Evolutionary conservation across 768 basidiomycete genomes (phyloP).

Genomic region (Rhodocollybia butyracea): DNA sequence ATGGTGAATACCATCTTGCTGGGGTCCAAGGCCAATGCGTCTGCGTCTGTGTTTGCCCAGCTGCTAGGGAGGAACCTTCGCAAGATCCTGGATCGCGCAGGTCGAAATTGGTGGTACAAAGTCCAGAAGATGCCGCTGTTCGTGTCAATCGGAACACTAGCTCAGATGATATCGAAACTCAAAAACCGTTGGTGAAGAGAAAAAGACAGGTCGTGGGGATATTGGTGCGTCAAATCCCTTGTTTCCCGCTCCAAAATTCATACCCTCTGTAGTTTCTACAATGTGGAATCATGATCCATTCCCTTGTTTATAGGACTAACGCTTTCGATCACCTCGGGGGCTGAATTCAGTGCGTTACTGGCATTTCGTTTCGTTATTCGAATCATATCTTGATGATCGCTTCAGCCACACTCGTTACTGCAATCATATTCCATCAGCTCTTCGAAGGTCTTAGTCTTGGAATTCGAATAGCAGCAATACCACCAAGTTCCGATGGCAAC

Average conservation of each 20-base stretch:
- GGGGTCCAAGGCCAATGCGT: constrained; percentile 9
- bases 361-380: background rate
- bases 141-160: background rate
- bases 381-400: constrained; percentile 42
- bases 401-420: constrained; percentile 69
- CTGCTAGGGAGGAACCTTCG: background rate
- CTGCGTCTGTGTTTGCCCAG: constrained; percentile 14
- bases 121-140: constrained; percentile 2
- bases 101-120: constrained; percentile 3
- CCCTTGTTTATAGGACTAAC: constrained; percentile 79
- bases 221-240: constrained; percentile 42
- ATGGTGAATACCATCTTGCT: constrained; percentile 14
- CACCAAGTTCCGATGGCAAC: constrained; percentile 30
- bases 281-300: constrained; percentile 83
- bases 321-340: constrained; percentile 63
- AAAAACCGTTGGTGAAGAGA: constrained; percentile 39
- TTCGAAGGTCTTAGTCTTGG: constrained; percentile 85
- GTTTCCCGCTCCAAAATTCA: background rate
- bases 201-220: constrained; percentile 72
- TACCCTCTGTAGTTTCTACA: constrained; percentile 58
- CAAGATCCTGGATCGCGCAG: background rate
- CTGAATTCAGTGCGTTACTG: constrained; percentile 66
- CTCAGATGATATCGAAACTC: constrained; percentile 14
- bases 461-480: constrained; percentile 71
- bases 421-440: constrained; percentile 78